Evolutionary conservation across 2,329 filamentous ascomycete species (phyloP).

Genomic region (Lojkania enalia): DNA sequence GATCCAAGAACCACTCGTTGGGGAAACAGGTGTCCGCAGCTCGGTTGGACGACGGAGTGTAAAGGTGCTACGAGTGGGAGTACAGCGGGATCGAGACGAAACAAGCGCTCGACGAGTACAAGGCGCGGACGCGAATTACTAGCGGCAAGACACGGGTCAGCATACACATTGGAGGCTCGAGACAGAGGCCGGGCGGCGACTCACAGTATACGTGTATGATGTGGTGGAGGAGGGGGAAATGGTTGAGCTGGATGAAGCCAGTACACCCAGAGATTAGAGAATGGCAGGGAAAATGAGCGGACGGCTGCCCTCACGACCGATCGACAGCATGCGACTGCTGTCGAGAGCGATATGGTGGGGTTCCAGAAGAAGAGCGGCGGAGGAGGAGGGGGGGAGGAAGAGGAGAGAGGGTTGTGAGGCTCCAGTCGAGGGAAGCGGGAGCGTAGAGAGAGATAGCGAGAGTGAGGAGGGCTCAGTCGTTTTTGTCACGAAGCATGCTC

Average conservation of each 20-base stretch:
- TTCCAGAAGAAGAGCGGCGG: constrained; percentile 24
- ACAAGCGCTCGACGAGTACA: constrained; percentile 44
- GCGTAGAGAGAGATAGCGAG: constrained; percentile 1
- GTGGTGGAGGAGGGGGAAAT: constrained; percentile 12
- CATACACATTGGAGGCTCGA: constrained; percentile 28
- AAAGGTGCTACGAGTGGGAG: constrained; percentile 34
- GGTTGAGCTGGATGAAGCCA: constrained; percentile 36
- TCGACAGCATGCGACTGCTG: constrained; percentile 24
- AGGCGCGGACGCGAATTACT: constrained; percentile 39
- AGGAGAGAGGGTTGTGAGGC: constrained; percentile 9
- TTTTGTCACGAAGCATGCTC: neutral
- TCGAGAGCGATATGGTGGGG: constrained; percentile 38
- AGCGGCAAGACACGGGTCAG: constrained; percentile 31
- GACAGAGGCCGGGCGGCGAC: constrained; percentile 14
- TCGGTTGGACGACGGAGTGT: constrained; percentile 29
- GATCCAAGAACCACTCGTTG: constrained; percentile 26
- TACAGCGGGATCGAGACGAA: constrained; percentile 43
- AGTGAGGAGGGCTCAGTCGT: constrained; percentile 1
- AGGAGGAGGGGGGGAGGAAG: constrained; percentile 19
- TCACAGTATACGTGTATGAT: constrained; percentile 30
- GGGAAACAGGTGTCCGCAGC: constrained; percentile 14
- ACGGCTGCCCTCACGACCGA: constrained; percentile 41
- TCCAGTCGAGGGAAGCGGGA: neutral
- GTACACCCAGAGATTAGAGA: constrained; percentile 44
- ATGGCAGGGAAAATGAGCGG: constrained; percentile 43